Evolutionary conservation across 495 filamentous ascomycete species (phyloP).

Genomic region (Mycothermus thermophilus): DNA sequence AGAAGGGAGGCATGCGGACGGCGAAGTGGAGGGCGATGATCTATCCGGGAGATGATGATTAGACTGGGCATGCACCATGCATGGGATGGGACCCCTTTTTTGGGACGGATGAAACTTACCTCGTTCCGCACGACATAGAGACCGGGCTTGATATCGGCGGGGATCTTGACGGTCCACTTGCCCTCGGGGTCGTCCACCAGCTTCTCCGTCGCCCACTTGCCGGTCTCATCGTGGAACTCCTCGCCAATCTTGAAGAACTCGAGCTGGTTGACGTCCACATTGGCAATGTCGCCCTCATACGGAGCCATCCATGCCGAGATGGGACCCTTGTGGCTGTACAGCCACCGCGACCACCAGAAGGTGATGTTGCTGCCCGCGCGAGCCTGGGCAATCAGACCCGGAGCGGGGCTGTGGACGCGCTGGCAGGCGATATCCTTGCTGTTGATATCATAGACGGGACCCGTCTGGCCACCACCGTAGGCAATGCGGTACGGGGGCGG

Average conservation of each 20-base stretch:
- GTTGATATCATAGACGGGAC: slow-evolving; percentile 30
- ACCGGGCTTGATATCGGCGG: slow-evolving; percentile 38
- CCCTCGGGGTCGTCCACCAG: slow-evolving; percentile 31
- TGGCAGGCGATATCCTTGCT: slow-evolving; percentile 47
- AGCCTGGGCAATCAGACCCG: slow-evolving; percentile 30
- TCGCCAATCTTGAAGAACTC: slow-evolving; percentile 55
- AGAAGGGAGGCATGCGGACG: slow-evolving; percentile 3
- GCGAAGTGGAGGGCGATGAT: slow-evolving; percentile 15
- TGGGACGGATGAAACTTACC: slow-evolving; percentile 18
- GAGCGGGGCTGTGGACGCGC: slow-evolving; percentile 36
- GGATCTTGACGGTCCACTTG: slow-evolving; percentile 44
- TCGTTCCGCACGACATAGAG: slow-evolving; percentile 53
- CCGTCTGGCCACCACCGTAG: slow-evolving; percentile 19
- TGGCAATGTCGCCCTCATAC: slow-evolving; percentile 17
- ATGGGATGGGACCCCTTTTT: too few relatives aligned
- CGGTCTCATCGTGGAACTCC: slow-evolving; percentile 33
- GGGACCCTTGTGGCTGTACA: slow-evolving; percentile 48
- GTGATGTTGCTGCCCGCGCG: slow-evolving; percentile 37
- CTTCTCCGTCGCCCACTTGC: slow-evolving; percentile 40
- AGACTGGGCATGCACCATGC: too few relatives aligned
- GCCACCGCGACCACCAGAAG: slow-evolving; percentile 47
- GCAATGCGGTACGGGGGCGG: slow-evolving; percentile 7
- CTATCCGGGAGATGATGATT: too few relatives aligned
- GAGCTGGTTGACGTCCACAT: slow-evolving; percentile 44
- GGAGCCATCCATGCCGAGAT: slow-evolving; percentile 31